Percentiles rank a stretch among this genome's conserved stretches.
phyloP scores from a whole-genome alignment of 1,139 yeast genomes.

The Citeromyces siamensis region DNA sequence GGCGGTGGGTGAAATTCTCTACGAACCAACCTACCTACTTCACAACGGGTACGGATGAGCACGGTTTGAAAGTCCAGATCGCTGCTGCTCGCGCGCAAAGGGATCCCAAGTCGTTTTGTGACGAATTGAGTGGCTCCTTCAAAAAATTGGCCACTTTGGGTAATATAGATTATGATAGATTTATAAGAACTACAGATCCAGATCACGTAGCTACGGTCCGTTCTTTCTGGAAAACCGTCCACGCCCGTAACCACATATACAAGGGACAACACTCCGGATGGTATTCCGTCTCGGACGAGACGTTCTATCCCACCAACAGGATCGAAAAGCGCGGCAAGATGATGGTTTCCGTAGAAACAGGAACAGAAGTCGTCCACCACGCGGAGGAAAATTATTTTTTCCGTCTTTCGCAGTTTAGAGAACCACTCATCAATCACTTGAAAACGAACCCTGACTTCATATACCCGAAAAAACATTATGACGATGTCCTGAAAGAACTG shows the following conservation, averaged over 20 bases:
- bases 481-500: constrained; percentile 48
- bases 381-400: constrained; percentile 84
- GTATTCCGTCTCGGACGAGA: constrained; percentile 92
- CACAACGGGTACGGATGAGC: constrained; percentile 96
- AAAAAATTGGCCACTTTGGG: constrained; percentile 43
- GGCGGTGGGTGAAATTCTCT: constrained; percentile 53
- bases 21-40: constrained; percentile 34
- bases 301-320: constrained; percentile 81
- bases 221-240: constrained; percentile 55
- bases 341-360: constrained; percentile 59
- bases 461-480: constrained; percentile 45
- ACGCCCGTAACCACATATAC: constrained; percentile 55
- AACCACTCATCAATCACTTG: constrained; percentile 34
- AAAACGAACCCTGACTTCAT: constrained; percentile 44
- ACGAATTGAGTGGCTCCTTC: constrained; percentile 54
- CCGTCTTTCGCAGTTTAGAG: constrained; percentile 48
- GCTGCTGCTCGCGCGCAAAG: constrained; percentile 49
- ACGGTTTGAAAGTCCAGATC: constrained; percentile 81
- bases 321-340: constrained; percentile 34
- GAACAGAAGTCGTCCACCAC: constrained; percentile 62
- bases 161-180: constrained; percentile 54
- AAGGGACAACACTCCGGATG: constrained; percentile 84
- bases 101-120: constrained; percentile 61
- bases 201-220: constrained; percentile 63
- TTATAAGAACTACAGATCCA: constrained; percentile 80